Conservation (phyloP, 73 alveolate genomes). For the Blepharisma stoltei region DNA sequence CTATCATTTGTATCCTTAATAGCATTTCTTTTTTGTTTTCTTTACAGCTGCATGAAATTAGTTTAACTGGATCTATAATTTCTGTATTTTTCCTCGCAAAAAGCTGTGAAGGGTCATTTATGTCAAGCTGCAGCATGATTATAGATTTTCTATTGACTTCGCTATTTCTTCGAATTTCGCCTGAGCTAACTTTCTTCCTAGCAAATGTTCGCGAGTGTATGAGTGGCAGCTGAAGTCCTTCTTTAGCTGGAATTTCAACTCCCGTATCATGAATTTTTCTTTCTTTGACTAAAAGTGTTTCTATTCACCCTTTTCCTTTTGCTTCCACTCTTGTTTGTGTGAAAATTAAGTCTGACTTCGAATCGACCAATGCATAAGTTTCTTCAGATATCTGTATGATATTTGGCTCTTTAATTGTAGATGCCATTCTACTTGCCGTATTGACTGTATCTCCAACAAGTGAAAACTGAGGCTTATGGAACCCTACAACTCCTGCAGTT, state of each 20-base stretch:
- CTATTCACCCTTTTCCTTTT: conserved; percentile 46
- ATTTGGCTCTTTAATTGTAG: no score
- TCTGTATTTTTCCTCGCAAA: not conserved
- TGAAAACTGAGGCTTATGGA: conserved; percentile 94
- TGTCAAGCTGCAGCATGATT: not conserved
- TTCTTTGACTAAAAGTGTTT: not conserved
- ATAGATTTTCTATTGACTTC: no score
- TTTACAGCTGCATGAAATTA: not conserved
- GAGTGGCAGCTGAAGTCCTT: no score
- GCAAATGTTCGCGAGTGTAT: no score
- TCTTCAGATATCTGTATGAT: no score
- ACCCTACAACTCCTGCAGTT: conserved; percentile 97
- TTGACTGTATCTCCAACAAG: conserved; percentile 97
- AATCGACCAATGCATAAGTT: no score
- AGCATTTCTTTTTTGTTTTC: conserved; percentile 5
- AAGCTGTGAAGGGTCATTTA: conserved; percentile 7
- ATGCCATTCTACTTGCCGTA: conserved; percentile 90
- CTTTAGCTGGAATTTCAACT: no score
- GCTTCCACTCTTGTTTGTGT: conserved; percentile 38
- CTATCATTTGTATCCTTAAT: not conserved
- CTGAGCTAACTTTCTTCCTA: no score
- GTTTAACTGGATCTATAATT: not conserved
- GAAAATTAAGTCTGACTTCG: not conserved
- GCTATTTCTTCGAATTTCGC: no score
- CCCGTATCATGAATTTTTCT: no score